These are phyloP conservation scores for Pichia cabralensis DNA, from an alignment of 805 yeast species.

Conservation along the genomic window DNA sequence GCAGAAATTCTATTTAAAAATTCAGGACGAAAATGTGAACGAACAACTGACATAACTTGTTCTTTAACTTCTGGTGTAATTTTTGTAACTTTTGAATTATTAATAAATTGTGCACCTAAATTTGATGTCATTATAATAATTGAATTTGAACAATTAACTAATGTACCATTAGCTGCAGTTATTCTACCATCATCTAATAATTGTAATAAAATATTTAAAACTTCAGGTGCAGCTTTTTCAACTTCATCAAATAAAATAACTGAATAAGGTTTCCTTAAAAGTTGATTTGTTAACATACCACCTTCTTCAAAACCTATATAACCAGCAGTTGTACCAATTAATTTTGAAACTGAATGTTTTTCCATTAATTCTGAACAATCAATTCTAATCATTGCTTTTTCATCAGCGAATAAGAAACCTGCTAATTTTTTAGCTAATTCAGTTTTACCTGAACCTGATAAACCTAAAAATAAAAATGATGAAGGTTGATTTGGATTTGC, in stretches of 20 bases:
- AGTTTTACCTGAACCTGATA: slow-evolving; percentile 97
- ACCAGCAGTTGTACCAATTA: slow-evolving; percentile 96
- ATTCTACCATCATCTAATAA: slow-evolving; percentile 94
- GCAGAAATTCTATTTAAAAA: slow-evolving; percentile 93
- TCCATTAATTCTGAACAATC: slow-evolving; percentile 96
- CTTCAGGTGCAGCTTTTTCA: slow-evolving; percentile 98
- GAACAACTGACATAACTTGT: slow-evolving; percentile 74
- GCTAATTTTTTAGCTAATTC: slow-evolving; percentile 96
- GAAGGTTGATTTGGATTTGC: slow-evolving; percentile 97
- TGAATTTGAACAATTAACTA: slow-evolving; percentile 85
- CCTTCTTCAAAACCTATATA: slow-evolving; percentile 97
- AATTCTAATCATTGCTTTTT: slow-evolving; percentile 92
- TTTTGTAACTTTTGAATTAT: slow-evolving; percentile 48
- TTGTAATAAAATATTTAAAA: slow-evolving; percentile 82
- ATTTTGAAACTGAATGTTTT: slow-evolving; percentile 90
- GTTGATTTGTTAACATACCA: slow-evolving; percentile 88
- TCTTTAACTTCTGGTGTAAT: slow-evolving; percentile 62
- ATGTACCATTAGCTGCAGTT: slow-evolving; percentile 89
- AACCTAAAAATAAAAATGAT: slow-evolving; percentile 86
- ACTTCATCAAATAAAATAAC: slow-evolving; percentile 96
- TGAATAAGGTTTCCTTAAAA: slow-evolving; percentile 86
- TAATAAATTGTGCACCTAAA: slow-evolving; percentile 87
- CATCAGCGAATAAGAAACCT: slow-evolving; percentile 91
- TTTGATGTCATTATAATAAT: slow-evolving; percentile 96
- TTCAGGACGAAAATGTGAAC: slow-evolving; percentile 92